phyloP scores from a whole-genome alignment of 2,329 filamentous ascomycete species.

The Hymenoscyphus albidus region DNA sequence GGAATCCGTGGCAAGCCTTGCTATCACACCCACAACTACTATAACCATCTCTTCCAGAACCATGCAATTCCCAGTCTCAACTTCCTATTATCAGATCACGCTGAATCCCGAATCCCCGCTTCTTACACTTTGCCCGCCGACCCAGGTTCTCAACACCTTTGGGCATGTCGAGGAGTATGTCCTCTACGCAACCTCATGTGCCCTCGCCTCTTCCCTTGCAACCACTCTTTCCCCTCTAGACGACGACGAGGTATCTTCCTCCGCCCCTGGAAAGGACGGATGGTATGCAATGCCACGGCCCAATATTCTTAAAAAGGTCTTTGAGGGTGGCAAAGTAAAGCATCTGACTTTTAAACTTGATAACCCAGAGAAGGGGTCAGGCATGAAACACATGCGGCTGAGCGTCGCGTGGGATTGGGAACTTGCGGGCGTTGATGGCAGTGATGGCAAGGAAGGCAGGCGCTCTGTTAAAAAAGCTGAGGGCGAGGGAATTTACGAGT shows the following conservation, averaged over 20 bases:
- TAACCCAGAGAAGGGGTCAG: background rate
- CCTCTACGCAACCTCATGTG: conserved; percentile 26
- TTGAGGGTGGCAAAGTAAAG: conserved; percentile 15
- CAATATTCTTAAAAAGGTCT: conserved; percentile 18
- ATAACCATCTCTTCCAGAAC: conserved; percentile 38
- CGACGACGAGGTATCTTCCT: background rate
- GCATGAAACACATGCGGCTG: background rate
- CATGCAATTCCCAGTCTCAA: conserved; percentile 10
- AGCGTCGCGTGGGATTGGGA: conserved; percentile 20
- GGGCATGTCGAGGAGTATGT: conserved; percentile 27
- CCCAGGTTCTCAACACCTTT: conserved; percentile 14
- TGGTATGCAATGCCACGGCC: conserved; percentile 21
- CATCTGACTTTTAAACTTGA: conserved; percentile 17
- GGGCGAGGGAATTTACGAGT: conserved; percentile 28
- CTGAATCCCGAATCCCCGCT: conserved; percentile 22
- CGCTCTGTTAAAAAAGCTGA: conserved; percentile 9
- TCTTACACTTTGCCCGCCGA: conserved; percentile 19
- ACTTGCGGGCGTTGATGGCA: conserved; percentile 10
- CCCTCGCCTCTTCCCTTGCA: conserved; percentile 20
- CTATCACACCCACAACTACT: conserved; percentile 33
- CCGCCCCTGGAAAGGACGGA: conserved; percentile 7
- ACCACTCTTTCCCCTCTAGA: background rate
- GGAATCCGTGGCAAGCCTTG: conserved; percentile 41
- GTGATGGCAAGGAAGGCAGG: background rate
- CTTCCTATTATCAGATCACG: conserved; percentile 15